These are phyloP conservation scores for Cystobasidium ongulense DNA, from an alignment of 768 basidiomycete genomes.

Conservation along the genomic window DNA sequence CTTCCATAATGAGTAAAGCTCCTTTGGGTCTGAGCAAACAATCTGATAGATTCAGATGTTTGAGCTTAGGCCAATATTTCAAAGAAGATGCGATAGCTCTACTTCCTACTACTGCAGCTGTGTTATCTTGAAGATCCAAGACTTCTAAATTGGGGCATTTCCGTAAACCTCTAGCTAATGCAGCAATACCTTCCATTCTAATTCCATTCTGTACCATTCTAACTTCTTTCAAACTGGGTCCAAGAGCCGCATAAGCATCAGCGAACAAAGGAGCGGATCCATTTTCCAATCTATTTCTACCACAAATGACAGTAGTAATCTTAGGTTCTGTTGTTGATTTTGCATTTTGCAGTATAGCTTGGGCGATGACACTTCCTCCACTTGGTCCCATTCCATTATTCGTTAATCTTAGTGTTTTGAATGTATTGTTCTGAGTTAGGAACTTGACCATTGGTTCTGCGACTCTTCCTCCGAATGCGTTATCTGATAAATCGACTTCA, in stretches of 20 bases:
- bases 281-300: conserved; percentile 90
- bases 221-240: conserved; percentile 63
- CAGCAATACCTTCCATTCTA: conserved; percentile 76
- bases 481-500: conserved; percentile 86
- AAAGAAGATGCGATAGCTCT: conserved; percentile 60
- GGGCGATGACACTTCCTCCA: conserved; percentile 75
- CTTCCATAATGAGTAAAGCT: conserved; percentile 58
- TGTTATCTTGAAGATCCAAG: conserved; percentile 82
- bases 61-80: conserved; percentile 57
- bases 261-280: conserved; percentile 78
- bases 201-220: conserved; percentile 98
- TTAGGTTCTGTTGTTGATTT: conserved; percentile 65
- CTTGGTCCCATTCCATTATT: conserved; percentile 93
- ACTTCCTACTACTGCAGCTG: conserved; percentile 52
- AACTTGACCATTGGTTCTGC: conserved; percentile 89
- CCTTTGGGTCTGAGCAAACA: conserved; percentile 78
- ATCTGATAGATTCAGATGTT: conserved; percentile 80
- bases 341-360: conserved; percentile 62
- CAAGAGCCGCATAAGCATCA: conserved; percentile 75
- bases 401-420: conserved; percentile 79
- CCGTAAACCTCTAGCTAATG: conserved; percentile 65
- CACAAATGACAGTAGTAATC: conserved; percentile 74
- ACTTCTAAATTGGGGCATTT: conserved; percentile 59
- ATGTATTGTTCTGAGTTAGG: conserved; percentile 57
- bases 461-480: conserved; percentile 90